These are phyloP conservation scores for Epichloe glyceriae DNA, from an alignment of 2,329 filamentous ascomycete genomes.

Conservation along the genomic window DNA sequence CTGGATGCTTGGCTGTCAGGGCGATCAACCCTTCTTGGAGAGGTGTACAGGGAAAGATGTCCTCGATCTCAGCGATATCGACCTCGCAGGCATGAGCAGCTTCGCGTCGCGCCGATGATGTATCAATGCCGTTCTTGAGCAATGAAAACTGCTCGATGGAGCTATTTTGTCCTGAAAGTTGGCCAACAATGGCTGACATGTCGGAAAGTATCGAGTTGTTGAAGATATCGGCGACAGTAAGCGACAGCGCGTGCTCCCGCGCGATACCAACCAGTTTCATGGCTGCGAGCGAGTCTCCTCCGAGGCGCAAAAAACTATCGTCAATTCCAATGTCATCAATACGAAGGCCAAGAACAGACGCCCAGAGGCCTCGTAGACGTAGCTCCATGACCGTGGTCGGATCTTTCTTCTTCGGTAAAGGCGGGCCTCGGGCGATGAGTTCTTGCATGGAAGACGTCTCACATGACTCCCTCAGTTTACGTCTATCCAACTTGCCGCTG, in stretches of 20 bases:
- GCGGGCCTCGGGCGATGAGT: not conserved
- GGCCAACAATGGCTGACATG: not conserved
- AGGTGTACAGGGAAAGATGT: conserved; percentile 22
- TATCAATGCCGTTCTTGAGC: not conserved
- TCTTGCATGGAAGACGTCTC: not conserved
- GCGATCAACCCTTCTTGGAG: conserved; percentile 32
- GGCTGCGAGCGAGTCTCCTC: conserved; percentile 32
- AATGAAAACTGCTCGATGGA: not conserved
- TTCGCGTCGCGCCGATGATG: not conserved
- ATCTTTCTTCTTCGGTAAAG: not conserved
- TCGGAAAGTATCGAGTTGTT: conserved; percentile 5
- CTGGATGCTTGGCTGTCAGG: conserved; percentile 6
- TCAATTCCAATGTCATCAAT: conserved; percentile 19
- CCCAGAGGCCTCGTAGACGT: conserved; percentile 3
- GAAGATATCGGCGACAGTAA: conserved; percentile 32
- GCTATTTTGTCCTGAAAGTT: not conserved
- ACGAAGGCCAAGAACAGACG: conserved; percentile 5
- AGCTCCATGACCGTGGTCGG: not conserved
- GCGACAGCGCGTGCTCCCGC: conserved; percentile 19
- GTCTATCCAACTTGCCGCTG: conserved; percentile 1
- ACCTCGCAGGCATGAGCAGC: conserved; percentile 3
- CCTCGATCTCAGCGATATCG: conserved; percentile 19
- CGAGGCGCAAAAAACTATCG: conserved; percentile 33
- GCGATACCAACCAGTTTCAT: conserved; percentile 26
- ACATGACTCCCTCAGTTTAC: not conserved